These are phyloP conservation scores for Noccaea bulbosa DNA, from an alignment of 345 rosid genomes.

Conservation along the genomic window DNA sequence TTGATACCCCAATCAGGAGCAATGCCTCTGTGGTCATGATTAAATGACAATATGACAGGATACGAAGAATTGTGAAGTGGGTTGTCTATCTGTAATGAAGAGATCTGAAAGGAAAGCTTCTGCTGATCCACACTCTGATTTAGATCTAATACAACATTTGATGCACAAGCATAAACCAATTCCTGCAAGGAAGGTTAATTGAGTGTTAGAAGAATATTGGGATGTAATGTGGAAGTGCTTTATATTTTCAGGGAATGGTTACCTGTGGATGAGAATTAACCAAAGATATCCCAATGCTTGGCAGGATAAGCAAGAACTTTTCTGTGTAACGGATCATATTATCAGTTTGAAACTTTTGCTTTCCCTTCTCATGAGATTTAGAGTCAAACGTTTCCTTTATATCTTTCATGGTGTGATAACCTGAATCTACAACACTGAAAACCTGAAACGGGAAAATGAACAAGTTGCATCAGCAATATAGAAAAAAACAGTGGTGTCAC, in stretches of 20 bases:
- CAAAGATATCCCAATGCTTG: conserved; percentile 77
- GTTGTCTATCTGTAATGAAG: conserved; percentile 86
- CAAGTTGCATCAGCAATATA: conserved; percentile 20
- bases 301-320: conserved; percentile 62
- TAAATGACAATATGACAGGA: conserved; percentile 87
- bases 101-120: conserved; percentile 67
- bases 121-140: conserved; percentile 84
- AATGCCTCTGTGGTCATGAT: conserved; percentile 54
- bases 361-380: conserved; percentile 49
- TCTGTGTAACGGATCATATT: conserved; percentile 60
- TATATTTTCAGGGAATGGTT: conserved; percentile 3
- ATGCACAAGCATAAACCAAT: conserved; percentile 81
- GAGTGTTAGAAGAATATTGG: conserved; percentile 21
- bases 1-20: conserved; percentile 51
- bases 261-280: conserved; percentile 88
- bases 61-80: conserved; percentile 68
- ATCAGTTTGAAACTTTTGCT: conserved; percentile 56
- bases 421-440: conserved; percentile 76
- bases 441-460: conserved; percentile 58
- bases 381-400: conserved; percentile 44
- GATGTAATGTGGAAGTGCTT: conserved; percentile 14
- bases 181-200: conserved; percentile 58
- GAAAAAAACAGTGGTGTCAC: conserved; percentile 20
- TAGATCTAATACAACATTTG: conserved; percentile 60
- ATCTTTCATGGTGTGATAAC: conserved; percentile 67